Evolutionary conservation across 805 yeast species (phyloP), one percentile per base, ranked within the genome.

Genomic region (Metschnikowia matae): DNA sequence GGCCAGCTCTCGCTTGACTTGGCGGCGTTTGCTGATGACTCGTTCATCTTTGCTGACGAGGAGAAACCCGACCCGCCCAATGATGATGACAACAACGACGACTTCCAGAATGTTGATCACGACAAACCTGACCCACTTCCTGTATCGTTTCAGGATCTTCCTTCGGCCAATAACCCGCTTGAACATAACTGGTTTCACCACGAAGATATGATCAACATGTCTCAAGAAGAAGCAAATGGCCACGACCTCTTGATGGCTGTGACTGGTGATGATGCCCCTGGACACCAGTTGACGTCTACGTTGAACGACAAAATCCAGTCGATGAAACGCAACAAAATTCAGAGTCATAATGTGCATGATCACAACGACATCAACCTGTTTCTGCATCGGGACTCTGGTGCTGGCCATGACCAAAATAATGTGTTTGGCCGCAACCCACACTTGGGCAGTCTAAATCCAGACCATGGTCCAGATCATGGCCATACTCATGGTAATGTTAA

Each of bases 1-100:
- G 73, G 72, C 7, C 76, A 70, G 54, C 61, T 74, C 10, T 67
- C 73, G 29, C 62, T 74, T 15, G 94, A 87, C 61, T 74, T 87
- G 54, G 87, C 89, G 15, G 91, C 90, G 0, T 87, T 87, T 75
- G 92, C 91, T 0, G 91, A 86, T 59, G 91, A 85, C 52, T 78
- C 88, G 2, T 87, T 87, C 57, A 79, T 87, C 2, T 87, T 87
- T 62, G 89, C 92, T 1, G 94, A 87, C 62, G 94, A 87, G 61
- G 92, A 86, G 34, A 85, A 85, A 62, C 84, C 85, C 1, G 75
- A 64, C 39, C 49, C 69, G 52, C 52, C 48, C 7, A 48, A 52
- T 34, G 51, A 53, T 18, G 61, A 61, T 23, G 61, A 63, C 34
- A 56, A 52, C 38, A 54, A 54, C 31, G 23, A 35, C 14, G 29